These are phyloP conservation scores for Ophiostoma triangulosporum DNA, from an alignment of 2,329 filamentous ascomycete genomes.

Conservation along the genomic window DNA sequence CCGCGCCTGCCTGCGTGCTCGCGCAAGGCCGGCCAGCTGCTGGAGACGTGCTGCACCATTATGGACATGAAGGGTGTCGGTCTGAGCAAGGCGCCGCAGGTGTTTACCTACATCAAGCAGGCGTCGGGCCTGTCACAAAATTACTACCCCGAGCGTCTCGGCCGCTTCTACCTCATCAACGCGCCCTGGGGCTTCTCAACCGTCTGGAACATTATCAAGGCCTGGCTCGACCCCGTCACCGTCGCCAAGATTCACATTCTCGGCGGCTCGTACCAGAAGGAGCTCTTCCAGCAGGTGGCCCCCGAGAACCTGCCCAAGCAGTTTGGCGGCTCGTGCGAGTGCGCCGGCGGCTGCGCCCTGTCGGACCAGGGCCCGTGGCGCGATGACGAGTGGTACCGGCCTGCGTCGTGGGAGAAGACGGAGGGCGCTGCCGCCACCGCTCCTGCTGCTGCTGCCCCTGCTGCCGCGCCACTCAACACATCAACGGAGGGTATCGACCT, in stretches of 20 bases:
- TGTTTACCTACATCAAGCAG: constrained; percentile 77
- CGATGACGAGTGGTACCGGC: constrained; percentile 52
- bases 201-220: constrained; percentile 77
- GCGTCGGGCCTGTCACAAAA: constrained; percentile 89
- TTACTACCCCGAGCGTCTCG: constrained; percentile 96
- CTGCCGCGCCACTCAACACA: constrained; percentile 8
- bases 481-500: constrained; percentile 21
- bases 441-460: constrained; percentile 20
- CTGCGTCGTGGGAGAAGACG: constrained; percentile 50
- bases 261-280: constrained; percentile 65
- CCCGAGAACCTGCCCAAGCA: constrained; percentile 78
- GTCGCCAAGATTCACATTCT: constrained; percentile 92
- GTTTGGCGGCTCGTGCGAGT: constrained; percentile 76
- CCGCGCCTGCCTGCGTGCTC: constrained; percentile 90
- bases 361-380: constrained; percentile 89
- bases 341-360: constrained; percentile 67
- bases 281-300: constrained; percentile 73
- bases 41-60: constrained; percentile 97
- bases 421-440: constrained; percentile 23
- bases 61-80: constrained; percentile 96
- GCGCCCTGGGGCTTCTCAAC: constrained; percentile 88
- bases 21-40: constrained; percentile 73
- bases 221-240: constrained; percentile 92
- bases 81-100: constrained; percentile 63
- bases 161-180: constrained; percentile 96